These are phyloP conservation scores for Rubroboletus pulcherrimus DNA, from an alignment of 768 basidiomycete genomes.

Conservation along the genomic window DNA sequence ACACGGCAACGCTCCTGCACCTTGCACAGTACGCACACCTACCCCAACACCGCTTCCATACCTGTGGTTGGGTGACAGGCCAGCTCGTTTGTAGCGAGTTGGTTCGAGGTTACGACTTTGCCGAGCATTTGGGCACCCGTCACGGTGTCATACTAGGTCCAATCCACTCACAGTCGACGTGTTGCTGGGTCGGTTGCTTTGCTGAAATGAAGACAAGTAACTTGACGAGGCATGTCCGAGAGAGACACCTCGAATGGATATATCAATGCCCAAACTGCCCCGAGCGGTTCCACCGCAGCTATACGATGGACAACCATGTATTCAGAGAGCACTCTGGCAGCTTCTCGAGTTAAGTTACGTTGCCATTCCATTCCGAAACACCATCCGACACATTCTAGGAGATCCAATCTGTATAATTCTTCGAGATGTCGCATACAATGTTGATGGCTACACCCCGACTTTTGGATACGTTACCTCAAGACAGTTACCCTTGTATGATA, in stretches of 20 bases:
- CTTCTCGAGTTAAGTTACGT: background rate
- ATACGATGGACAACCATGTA: conserved; percentile 18
- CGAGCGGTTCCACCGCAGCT: conserved; percentile 24
- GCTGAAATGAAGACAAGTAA: conserved; percentile 27
- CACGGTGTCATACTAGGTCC: conserved; percentile 22
- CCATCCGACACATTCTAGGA: background rate
- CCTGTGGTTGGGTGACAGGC: conserved; percentile 16
- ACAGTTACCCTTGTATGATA: background rate
- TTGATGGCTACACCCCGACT: background rate
- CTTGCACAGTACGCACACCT: background rate
- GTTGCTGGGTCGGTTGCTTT: conserved; percentile 20
- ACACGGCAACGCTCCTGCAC: background rate
- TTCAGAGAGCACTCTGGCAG: conserved; percentile 4
- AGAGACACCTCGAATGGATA: conserved; percentile 20
- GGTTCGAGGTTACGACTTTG: conserved; percentile 8
- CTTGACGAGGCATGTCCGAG: conserved; percentile 24
- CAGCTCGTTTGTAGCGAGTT: background rate
- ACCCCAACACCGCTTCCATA: conserved; percentile 6
- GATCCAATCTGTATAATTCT: background rate
- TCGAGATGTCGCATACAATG: background rate
- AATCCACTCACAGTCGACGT: conserved; percentile 2
- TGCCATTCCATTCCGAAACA: background rate
- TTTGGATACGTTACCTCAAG: background rate
- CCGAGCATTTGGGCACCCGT: conserved; percentile 19
- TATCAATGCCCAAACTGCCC: conserved; percentile 16